Base-by-base conservation (phyloP, 1,284 basidiomycete species). In the Microbotryum violaceum region DNA sequence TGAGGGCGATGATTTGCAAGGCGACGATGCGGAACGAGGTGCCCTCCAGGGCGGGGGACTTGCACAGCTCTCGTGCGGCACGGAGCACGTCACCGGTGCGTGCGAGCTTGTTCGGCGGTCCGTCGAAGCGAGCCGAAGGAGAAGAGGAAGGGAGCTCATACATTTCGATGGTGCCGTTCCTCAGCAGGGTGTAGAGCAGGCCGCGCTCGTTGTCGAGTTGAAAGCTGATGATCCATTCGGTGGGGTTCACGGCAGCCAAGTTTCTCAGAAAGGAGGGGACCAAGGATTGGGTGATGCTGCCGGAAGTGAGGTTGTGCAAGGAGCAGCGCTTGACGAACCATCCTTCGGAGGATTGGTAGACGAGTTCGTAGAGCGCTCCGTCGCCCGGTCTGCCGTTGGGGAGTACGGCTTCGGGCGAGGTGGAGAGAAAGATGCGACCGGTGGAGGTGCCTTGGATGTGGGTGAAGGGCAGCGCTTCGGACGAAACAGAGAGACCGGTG, bases 281-380 rank as follows among this genome's bases (percentile, higher is more conserved):
- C 56, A 75, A 70, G 20, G 75, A 75, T 31, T 66, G 61, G 53
- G 58, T 60, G 45, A 66, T 54, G 14, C 60, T 48, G 25, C 64
- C 61, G 8, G 51, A 48, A 3, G 67, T 66, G 45, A 68, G 61
- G 71, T 94, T 93, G 73, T 88, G 81, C 60, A 94, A 78, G 70
- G 88, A 85, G 55, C 76, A 72, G 67, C 78, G 72, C 72, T 90
- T 91, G 60, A 85, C 88, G 77, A 97, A 94, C 92, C 92, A 97
- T 1, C 89, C 88, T 72, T 93, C 89, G 67, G 83, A 86, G 65
- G 89, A 85, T 72, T 91, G 88, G 75, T 98, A 98, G 72, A 89
- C 86, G 54, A 98, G 78, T 76, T 97, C 96, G 75, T 96, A 97
- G 49, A 97, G 77, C 73, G 87, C 86, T 23, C 91, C 90, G 75